Evolutionary conservation across 495 filamentous ascomycete genomes (phyloP), one percentile per base, ranked within the genome.

Genomic region (Tuber indicum): DNA sequence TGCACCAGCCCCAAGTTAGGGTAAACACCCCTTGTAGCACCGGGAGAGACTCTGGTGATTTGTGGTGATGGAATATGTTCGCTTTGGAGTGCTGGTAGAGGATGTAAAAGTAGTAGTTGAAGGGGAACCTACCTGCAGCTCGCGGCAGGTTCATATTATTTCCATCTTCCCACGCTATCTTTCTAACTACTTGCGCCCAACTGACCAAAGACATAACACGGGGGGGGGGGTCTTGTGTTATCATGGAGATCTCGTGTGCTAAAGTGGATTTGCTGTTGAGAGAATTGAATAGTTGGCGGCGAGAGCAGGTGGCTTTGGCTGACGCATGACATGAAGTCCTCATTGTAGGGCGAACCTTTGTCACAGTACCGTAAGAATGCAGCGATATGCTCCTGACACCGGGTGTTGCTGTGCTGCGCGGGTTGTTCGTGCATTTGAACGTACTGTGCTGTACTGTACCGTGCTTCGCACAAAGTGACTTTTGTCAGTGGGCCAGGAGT

Each of bases 121-220:
- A 26, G 58, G 14, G 10, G 58, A 62, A n/a, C 12, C 26, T 7
- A 4, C 58, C 32, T 62, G 26, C 58, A 62, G 58, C n/a, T 32
- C 58, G 7, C 58, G 58, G 58, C n/a, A 62, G 12, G 58, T 32
- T 32, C 10, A 62, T 62, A n/a, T 62, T 62, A 9, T 58, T 32
- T 62, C 58, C 32, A 62, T 62, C n/a, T 32, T 62, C n/a, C 14
- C 58, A 62, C 12, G 58, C n/a, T 62, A 16, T 62, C 58, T 62
- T 5, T 62, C 58, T 16, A 32, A 26, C 58, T 16, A 62, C 52
- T 3, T 45, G 44, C 9, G 44, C 44, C 52, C 12, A 32, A 5
- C 52, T 62, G 26, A 62, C 52, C n/a, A 62, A 62, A 32, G 58
- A 62, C 58, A 32, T 62, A 62, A 62, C 58, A 62, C n/a, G 58